These are phyloP conservation scores for Moesziomyces sp. DNA, from an alignment of 1,284 basidiomycete genomes.

Conservation along the genomic window DNA sequence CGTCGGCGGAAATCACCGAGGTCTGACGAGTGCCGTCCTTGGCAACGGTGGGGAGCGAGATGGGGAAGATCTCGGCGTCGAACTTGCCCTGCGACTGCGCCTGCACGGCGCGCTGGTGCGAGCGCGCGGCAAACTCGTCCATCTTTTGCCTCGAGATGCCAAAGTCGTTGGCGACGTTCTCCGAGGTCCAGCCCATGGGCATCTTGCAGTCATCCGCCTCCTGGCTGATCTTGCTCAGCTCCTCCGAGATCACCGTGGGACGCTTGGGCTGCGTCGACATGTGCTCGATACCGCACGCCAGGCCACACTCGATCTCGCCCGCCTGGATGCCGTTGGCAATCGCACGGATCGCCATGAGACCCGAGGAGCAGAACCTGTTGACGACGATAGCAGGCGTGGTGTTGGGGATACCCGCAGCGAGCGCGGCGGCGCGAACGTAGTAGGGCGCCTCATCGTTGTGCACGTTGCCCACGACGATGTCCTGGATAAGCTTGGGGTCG, in stretches of 20 bases:
- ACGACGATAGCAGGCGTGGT: slow-evolving; percentile 77
- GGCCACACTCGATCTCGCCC: slow-evolving; percentile 84
- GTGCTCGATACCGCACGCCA: slow-evolving; percentile 84
- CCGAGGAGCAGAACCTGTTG: slow-evolving; percentile 73
- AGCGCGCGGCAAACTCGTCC: slow-evolving; percentile 84
- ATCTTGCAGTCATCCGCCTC: slow-evolving; percentile 68
- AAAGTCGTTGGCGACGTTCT: slow-evolving; percentile 78
- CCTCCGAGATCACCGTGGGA: slow-evolving; percentile 45
- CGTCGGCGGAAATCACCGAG: slow-evolving; percentile 78
- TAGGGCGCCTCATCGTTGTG: slow-evolving; percentile 55
- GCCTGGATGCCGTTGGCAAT: slow-evolving; percentile 83
- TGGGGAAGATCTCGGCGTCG: slow-evolving; percentile 80
- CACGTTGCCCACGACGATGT: slow-evolving; percentile 77
- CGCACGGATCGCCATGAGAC: slow-evolving; percentile 83
- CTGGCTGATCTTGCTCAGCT: slow-evolving; percentile 40
- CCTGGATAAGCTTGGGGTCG: slow-evolving; percentile 78
- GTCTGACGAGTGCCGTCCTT: slow-evolving; percentile 73
- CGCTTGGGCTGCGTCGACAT: slow-evolving; percentile 71
- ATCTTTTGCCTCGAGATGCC: slow-evolving; percentile 83
- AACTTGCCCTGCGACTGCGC: slow-evolving; percentile 77
- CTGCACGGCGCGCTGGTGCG: slow-evolving; percentile 80
- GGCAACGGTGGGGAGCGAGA: slow-evolving; percentile 69
- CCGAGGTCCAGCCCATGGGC: slow-evolving; percentile 90
- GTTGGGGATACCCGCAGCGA: slow-evolving; percentile 84
- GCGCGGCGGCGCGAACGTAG: slow-evolving; percentile 72